Conservation (phyloP, 2,329 filamentous ascomycete genomes). For the Phialophora tarda region DNA sequence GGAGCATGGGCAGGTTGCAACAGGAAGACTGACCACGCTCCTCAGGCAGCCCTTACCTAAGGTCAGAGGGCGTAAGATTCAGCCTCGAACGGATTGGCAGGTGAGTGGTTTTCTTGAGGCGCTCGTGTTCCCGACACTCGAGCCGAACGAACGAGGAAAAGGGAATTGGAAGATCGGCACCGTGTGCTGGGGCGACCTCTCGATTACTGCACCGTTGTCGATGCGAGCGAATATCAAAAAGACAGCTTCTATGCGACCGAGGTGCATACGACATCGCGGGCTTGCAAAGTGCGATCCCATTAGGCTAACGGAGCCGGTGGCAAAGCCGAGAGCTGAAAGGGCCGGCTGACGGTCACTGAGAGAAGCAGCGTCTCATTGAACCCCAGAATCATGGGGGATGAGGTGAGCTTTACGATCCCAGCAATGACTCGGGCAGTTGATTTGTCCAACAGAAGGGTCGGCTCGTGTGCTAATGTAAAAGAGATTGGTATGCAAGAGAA, state of each 20-base stretch:
- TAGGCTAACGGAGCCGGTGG: background rate
- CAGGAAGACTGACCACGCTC: background rate
- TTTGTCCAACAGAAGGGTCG: background rate
- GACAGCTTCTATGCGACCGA: background rate
- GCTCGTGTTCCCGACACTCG: too few relatives aligned
- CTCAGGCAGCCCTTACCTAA: conserved; percentile 9
- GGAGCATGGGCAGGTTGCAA: background rate
- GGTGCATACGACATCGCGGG: background rate
- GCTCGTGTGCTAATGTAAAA: background rate
- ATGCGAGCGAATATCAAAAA: background rate
- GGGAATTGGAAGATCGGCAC: background rate
- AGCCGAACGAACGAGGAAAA: background rate
- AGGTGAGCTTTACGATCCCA: conserved; percentile 11
- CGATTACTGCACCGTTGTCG: background rate
- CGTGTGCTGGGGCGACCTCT: background rate
- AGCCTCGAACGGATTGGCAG: background rate
- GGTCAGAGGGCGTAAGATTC: background rate
- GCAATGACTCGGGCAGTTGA: background rate
- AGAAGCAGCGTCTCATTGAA: background rate
- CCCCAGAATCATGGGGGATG: background rate
- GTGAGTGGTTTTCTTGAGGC: background rate
- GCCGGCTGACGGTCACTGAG: background rate
- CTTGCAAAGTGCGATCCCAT: background rate
- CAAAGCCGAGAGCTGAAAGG: conserved; percentile 1
- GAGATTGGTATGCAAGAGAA: background rate